Evolutionary conservation across 371 early-diverging fungal species (phyloP), one percentile per base, ranked within the genome.

Genomic region (Vairimorpha ceranae): DNA sequence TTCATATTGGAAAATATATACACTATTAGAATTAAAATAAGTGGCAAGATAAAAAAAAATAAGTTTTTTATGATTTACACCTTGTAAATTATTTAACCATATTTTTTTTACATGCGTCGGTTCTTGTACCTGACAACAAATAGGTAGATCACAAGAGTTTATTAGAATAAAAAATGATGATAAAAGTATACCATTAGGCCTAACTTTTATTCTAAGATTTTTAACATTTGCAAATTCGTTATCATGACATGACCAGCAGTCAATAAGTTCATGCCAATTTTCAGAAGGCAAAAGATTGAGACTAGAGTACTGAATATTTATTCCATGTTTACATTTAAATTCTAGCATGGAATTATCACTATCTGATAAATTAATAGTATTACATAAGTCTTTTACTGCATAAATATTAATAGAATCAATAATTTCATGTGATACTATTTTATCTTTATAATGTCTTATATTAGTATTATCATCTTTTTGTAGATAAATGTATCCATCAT

Each of bases 191-290:
- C 82, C 78, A 19, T 71, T 69, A 10, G 43, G 58, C 46, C 77
- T 48, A 29, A 79, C 74, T 25, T 63, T 65, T 15, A 75, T 64
- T 29, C 69, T 72, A 3, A 77, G 70, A 33, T 74, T 60, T 19
- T 67, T 35, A 23, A 83, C 36, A n/a, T 54, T 72, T 43, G 56
- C 65, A 63, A 83, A 83, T 73, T 83, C 84, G 41, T 72, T 71
- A 45, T 78, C 68, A 68, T 83, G 84, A 67, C 84, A 83, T 10
- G 80, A 80, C 84, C 84, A 83, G 54, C 73, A 77, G 58, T 82
- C 80, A 36, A 83, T 69, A 6, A 82, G 61, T 61, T 83, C 84
- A 35, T 83, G 75, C 84, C 84, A 83, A 17, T 79, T 78, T 32
- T 77, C 78, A 27, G 73, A 66, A 23, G 84, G 84, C 25, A 82